Conservation (phyloP, 1,139 yeast genomes). For the Suhomyces panamericanus region DNA sequence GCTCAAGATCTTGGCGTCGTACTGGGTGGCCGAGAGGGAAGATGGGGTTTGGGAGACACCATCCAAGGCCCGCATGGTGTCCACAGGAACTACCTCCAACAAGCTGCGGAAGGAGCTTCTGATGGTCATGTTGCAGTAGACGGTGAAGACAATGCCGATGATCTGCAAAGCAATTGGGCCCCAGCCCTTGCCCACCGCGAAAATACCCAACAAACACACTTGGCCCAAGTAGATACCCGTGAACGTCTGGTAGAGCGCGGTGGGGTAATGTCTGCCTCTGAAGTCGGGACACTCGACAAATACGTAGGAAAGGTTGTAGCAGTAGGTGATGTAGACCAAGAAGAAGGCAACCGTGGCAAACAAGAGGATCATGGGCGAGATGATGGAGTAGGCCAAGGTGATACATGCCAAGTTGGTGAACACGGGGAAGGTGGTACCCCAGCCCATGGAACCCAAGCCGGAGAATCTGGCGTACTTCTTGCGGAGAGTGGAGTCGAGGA, state of each 20-base stretch:
- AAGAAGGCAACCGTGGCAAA: constrained; percentile 71
- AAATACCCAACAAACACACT: constrained; percentile 78
- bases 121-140: constrained; percentile 62
- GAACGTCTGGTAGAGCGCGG: constrained; percentile 84
- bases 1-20: constrained; percentile 34
- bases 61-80: constrained; percentile 68
- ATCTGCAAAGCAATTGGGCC: constrained; percentile 84
- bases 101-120: constrained; percentile 65
- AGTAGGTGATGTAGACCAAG: constrained; percentile 72
- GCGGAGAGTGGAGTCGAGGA: constrained; percentile 81
- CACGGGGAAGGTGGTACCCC: constrained; percentile 90
- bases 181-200: constrained; percentile 92
- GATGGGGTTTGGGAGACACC: constrained; percentile 62
- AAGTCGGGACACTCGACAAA: constrained; percentile 61
- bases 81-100: constrained; percentile 58
- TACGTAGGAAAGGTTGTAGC: constrained; percentile 78
- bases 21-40: constrained; percentile 35
- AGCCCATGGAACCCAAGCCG: constrained; percentile 60
- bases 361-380: constrained; percentile 70
- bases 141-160: constrained; percentile 62
- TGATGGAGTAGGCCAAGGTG: constrained; percentile 73
- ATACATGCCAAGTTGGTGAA: constrained; percentile 84
- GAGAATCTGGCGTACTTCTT: constrained; percentile 79
- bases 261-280: constrained; percentile 84
- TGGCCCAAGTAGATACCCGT: constrained; percentile 88